phyloP scores from a whole-genome alignment of 768 basidiomycete genomes.

The Thelephora ganbajun region DNA sequence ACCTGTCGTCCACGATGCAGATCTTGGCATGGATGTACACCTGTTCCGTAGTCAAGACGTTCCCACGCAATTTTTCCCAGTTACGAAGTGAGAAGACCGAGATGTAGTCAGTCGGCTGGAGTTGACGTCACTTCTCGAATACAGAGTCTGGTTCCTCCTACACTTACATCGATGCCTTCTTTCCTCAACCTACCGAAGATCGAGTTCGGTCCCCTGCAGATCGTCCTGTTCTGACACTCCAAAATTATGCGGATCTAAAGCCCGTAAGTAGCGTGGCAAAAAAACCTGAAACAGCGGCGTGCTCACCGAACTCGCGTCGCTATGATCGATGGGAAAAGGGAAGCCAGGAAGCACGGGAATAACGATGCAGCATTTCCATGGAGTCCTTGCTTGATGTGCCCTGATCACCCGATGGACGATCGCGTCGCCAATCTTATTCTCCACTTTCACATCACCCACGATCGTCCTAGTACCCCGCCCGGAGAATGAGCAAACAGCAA shows the following conservation, averaged over 20 bases:
- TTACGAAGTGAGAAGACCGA: slow-evolving; percentile 81
- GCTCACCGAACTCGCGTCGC: slow-evolving; percentile 82
- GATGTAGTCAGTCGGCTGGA: slow-evolving; percentile 88
- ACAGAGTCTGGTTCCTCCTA: background rate
- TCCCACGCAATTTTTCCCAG: slow-evolving; percentile 85
- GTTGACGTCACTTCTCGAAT: background rate
- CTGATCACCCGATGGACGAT: slow-evolving; percentile 82
- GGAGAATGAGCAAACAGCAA: too few species aligned
- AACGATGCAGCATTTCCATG: slow-evolving; percentile 88
- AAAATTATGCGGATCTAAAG: slow-evolving; percentile 80
- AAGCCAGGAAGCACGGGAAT: slow-evolving; percentile 92
- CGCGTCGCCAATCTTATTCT: slow-evolving; percentile 92
- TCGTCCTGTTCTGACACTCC: slow-evolving; percentile 87
- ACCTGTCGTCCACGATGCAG: slow-evolving; percentile 86
- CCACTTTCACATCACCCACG: slow-evolving; percentile 73
- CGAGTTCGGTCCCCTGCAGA: slow-evolving; percentile 79
- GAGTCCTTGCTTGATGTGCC: slow-evolving; percentile 65
- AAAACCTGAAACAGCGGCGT: background rate
- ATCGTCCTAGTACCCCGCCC: slow-evolving; percentile 38
- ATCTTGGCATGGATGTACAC: slow-evolving; percentile 19
- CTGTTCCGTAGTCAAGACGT: slow-evolving; percentile 79
- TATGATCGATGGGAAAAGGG: slow-evolving; percentile 82
- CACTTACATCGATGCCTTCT: slow-evolving; percentile 75
- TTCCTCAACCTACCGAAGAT: slow-evolving; percentile 78
- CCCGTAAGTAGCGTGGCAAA: background rate